Evolutionary conservation across 371 early-diverging fungal genomes (phyloP).

Genomic region (Rhizomucor pusillus): DNA sequence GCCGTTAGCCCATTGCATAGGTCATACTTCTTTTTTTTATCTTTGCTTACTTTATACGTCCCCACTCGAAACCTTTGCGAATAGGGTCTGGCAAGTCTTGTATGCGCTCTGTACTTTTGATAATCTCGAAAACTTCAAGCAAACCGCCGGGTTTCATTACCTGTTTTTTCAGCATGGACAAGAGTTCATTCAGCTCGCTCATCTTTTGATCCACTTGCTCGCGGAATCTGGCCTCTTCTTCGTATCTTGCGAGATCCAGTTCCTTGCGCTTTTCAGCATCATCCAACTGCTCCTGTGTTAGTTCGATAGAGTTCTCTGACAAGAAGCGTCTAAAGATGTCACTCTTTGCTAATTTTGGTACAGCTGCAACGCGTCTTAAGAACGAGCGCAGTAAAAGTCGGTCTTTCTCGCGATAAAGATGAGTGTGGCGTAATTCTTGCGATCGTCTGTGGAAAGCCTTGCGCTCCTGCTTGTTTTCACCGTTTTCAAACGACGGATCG

Average conservation of each 20-base stretch:
- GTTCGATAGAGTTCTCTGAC: slow-evolving; percentile 30
- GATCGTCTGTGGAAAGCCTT: background rate
- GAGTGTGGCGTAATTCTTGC: background rate
- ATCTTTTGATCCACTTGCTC: slow-evolving; percentile 46
- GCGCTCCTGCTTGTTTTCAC: slow-evolving; percentile 5
- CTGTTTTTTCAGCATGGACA: slow-evolving; percentile 47
- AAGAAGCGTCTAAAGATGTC: slow-evolving; percentile 37
- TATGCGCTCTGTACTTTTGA: slow-evolving; percentile 38
- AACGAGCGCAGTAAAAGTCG: slow-evolving; percentile 48
- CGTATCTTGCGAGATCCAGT: slow-evolving; percentile 37
- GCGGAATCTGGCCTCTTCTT: slow-evolving; percentile 40
- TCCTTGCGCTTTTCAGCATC: slow-evolving; percentile 36
- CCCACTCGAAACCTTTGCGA: slow-evolving; percentile 56
- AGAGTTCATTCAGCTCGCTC: slow-evolving; percentile 38
- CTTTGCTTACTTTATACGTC: slow-evolving; percentile 42
- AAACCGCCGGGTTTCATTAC: slow-evolving; percentile 49
- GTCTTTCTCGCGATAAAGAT: slow-evolving; percentile 47
- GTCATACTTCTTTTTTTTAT: background rate
- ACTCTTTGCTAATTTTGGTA: slow-evolving; percentile 33
- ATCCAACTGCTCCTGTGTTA: slow-evolving; percentile 34
- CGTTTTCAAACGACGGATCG: slow-evolving; percentile 10
- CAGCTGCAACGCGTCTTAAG: slow-evolving; percentile 33
- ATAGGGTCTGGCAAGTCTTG: slow-evolving; percentile 47
- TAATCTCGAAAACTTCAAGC: slow-evolving; percentile 28
- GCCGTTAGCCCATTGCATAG: slow-evolving; percentile 2